A percentile compares a stretch with the other conserved stretches of the same genome.
phyloP scores from a whole-genome alignment of 371 early-diverging fungal genomes.

The Mucor racemosus region DNA sequence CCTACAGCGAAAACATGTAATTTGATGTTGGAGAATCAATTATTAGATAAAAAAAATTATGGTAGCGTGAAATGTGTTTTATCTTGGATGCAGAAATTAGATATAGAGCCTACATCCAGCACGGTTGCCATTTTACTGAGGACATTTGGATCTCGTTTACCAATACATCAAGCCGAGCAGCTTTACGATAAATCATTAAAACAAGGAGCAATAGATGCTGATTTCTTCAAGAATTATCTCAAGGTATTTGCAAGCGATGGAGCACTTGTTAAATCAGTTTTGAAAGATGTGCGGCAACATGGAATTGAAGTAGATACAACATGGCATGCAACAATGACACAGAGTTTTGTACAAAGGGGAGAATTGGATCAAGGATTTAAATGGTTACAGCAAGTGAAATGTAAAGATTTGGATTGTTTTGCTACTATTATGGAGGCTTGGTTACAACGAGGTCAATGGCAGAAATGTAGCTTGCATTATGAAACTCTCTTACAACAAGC shows the following conservation, averaged over 20 bases:
- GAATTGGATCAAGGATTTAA: constrained; percentile 21
- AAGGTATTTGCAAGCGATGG: constrained; percentile 22
- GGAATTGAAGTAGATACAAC: constrained; percentile 7
- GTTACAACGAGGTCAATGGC: constrained; percentile 31
- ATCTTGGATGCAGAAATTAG: constrained; percentile 18
- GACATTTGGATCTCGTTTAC: constrained; percentile 14
- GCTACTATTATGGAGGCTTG: constrained; percentile 36
- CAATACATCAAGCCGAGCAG: constrained; percentile 1
- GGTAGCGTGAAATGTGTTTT: constrained; percentile 8
- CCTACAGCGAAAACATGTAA: constrained; percentile 22
- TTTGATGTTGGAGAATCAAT: constrained; percentile 11
- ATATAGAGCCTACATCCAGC: constrained; percentile 20
- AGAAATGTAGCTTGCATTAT: constrained; percentile 19
- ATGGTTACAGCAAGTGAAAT: constrained; percentile 20
- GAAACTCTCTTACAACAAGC: constrained; percentile 1
- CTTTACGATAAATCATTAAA: constrained; percentile 7
- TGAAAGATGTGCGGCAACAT: constrained; percentile 21
- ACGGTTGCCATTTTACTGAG: constrained; percentile 18
- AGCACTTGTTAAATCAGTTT: constrained; percentile 17
- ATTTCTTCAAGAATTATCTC: constrained; percentile 30
- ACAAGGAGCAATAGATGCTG: not conserved
- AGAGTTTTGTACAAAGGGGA: constrained; percentile 28
- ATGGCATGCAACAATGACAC: constrained; percentile 25
- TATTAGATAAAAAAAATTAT: not conserved
- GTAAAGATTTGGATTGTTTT: constrained; percentile 29